Evolutionary conservation across 148 eudicot genomes (phyloP), one percentile per base, ranked within the genome.

Genomic region (Chenopodium berlandieri): DNA sequence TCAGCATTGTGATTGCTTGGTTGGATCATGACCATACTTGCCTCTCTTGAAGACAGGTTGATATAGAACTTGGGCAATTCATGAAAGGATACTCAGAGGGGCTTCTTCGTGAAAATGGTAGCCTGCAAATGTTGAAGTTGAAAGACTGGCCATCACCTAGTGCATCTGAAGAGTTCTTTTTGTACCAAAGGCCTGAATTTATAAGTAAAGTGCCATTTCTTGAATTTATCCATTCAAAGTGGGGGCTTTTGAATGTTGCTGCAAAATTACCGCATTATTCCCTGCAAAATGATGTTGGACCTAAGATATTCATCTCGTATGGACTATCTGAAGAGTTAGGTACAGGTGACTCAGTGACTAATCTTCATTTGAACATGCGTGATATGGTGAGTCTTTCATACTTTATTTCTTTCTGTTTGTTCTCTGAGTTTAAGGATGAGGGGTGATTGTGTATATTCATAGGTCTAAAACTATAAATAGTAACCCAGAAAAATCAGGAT

Each of bases 81-180:
- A 87, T 95, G 80, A 90, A 83, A 85, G 99, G 99, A 80, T 95
- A 94, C 86, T 89, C 90, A 54, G 95, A 94, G 75, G 99, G 99
- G 85, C 91, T 93, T 74, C 65, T 88, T 25, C 87, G 50, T 83
- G 92, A 89, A 85, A 83, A 89, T 89, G 97, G 93, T 34, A 69
- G 79, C 86, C 92, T 89, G 34, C 88, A 94, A 80, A 85, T 94
- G 89, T 90, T 95, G 83, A 92, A 87, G 89, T 84, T 95, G 88
- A 95, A 94, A 86, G 96, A 94, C 84, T 95, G 99, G 99, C 99
- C 99, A 81, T 91, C 99, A 63, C 98, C 98, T 25, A 91, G 91
- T 91, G 92, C 97, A 83, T 91, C 94, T 60, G 98, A 95, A 88
- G 98, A 95, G 86, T 95, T 95, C 85, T 84, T 95, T 79, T 82